Evolutionary conservation across 345 rosid species (phyloP), one percentile per base, ranked within the genome.

Genomic region (Euphorbia pulcherrima): DNA sequence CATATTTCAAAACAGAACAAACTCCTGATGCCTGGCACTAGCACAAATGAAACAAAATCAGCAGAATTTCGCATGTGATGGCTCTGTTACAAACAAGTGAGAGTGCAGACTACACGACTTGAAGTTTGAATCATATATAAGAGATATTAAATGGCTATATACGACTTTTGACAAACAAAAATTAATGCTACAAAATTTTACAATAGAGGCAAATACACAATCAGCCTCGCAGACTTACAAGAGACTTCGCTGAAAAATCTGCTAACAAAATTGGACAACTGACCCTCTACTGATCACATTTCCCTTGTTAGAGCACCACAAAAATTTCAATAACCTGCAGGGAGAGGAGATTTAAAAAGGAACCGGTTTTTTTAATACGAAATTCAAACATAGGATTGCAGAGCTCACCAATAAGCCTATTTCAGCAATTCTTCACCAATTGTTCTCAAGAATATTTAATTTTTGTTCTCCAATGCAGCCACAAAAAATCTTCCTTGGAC

Each of bases 331-430:
- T 17, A 69, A 60, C 60, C 28, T 26, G 60, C 35, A 37, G 60
- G 37, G 20, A 63, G 24, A 63, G 44, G 16, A 24, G 3, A 33
- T 33, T 23, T 29, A 29, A 53, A 53, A 53, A 26, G 27, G 8
- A 52, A 52, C 18, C 21, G 60, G 44, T 66, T 65, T 52, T 8
- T 0, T 21, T 9, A 41, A 6, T 2, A 7, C 47, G 8, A 41
- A 41, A 35, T 24, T 44, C 55, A 58, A 13, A 14, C 17, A 23
- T 46, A 35, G 52, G 53, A 69, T 37, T 48, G 52, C n/a, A 51
- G 64, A 35, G 66, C 69, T 64, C 62, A 72, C 67, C 51, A 26
- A 63, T 56, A 12, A 51, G n/a, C 20, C 59, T 18, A 10, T 55
- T 21, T 28, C 9, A 5, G 63, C 17, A 59, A 46, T 40, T 20